Evolutionary conservation across 805 yeast genomes (phyloP).

Genomic region (Yarrowia sp.): DNA sequence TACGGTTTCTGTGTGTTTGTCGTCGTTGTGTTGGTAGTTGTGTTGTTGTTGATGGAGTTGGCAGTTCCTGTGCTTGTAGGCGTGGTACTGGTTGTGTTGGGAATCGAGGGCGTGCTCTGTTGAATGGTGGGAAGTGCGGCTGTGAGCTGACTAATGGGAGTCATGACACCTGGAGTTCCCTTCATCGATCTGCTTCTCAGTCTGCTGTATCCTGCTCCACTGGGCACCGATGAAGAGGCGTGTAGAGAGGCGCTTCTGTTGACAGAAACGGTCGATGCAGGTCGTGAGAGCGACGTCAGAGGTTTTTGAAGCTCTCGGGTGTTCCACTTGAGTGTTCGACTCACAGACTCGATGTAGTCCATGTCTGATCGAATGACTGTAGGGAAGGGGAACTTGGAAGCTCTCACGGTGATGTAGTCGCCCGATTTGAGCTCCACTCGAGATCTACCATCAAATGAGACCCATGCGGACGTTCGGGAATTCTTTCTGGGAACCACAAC

Average conservation of each 20-base stretch:
- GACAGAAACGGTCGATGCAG: conserved; percentile 33
- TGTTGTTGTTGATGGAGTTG: background rate
- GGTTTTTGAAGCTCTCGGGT: conserved; percentile 86
- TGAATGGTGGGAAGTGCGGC: conserved; percentile 33
- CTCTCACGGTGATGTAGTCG: conserved; percentile 80
- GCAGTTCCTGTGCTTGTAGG: background rate
- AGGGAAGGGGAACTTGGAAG: conserved; percentile 91
- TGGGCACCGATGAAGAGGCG: conserved; percentile 17
- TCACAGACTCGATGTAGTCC: conserved; percentile 85
- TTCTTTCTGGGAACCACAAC: conserved; percentile 76
- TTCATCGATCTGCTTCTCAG: conserved; percentile 28
- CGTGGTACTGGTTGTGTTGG: background rate
- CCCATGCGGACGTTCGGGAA: conserved; percentile 92
- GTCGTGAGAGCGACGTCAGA: conserved; percentile 59
- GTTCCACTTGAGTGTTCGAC: conserved; percentile 91
- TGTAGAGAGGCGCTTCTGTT: conserved; percentile 30
- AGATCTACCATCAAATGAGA: conserved; percentile 90
- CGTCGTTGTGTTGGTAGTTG: background rate
- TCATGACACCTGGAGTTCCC: conserved; percentile 29
- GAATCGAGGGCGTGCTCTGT: conserved; percentile 24
- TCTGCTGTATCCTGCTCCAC: conserved; percentile 30
- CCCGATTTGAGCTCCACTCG: conserved; percentile 81
- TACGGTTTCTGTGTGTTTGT: conserved; percentile 10
- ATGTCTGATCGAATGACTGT: conserved; percentile 68
- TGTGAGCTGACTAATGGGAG: conserved; percentile 32